Evolutionary conservation across 805 yeast genomes (phyloP).

Genomic region (Pichia scutulata): DNA sequence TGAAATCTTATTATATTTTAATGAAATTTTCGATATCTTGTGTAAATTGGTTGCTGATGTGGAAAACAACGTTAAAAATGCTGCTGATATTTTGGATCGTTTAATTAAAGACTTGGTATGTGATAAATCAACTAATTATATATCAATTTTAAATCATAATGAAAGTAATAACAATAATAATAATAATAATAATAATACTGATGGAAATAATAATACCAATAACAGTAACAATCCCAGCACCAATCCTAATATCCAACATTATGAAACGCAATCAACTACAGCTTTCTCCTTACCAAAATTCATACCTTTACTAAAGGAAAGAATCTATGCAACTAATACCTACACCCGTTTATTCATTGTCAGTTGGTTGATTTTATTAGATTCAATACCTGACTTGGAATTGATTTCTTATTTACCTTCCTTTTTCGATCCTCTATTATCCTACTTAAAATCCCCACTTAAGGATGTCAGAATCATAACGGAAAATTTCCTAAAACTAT

Average conservation of each 20-base stretch:
- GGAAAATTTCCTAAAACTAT: slow-evolving; percentile 61
- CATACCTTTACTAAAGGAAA: slow-evolving; percentile 83
- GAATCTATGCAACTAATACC: slow-evolving; percentile 89
- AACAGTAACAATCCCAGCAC: neutral
- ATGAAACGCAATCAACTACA: slow-evolving; percentile 46
- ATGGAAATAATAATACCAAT: too few relatives aligned
- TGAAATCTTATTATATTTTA: slow-evolving; percentile 82
- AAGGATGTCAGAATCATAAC: slow-evolving; percentile 85
- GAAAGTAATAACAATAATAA: slow-evolving; percentile 32
- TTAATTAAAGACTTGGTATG: slow-evolving; percentile 90
- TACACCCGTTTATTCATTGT: slow-evolving; percentile 86
- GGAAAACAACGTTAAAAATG: slow-evolving; percentile 87
- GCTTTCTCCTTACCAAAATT: slow-evolving; percentile 84
- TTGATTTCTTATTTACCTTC: slow-evolving; percentile 82
- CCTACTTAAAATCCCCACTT: slow-evolving; percentile 74
- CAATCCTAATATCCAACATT: slow-evolving; percentile 41
- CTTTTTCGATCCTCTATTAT: slow-evolving; percentile 74
- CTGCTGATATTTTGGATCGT: slow-evolving; percentile 88
- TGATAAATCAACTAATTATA: slow-evolving; percentile 85
- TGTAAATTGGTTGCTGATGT: slow-evolving; percentile 86
- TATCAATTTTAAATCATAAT: slow-evolving; percentile 47
- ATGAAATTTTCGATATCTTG: slow-evolving; percentile 88
- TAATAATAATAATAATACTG: slow-evolving; percentile 44
- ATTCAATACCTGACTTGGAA: slow-evolving; percentile 88
- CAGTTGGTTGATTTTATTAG: slow-evolving; percentile 88